Conservation (phyloP, 257 asterid species). For the Solanum raphanifolium region DNA sequence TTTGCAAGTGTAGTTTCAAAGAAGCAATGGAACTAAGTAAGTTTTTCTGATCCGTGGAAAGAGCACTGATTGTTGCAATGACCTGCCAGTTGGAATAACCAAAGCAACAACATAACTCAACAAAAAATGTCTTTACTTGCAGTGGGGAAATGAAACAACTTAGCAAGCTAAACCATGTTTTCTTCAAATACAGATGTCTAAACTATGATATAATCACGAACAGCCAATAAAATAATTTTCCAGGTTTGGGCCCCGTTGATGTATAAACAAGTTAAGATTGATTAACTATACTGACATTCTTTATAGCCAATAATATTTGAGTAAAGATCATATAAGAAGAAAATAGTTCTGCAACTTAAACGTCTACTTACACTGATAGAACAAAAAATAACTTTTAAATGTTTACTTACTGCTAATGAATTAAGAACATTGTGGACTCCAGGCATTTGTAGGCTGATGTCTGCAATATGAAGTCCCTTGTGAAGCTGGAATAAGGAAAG, state of each 20-base stretch:
- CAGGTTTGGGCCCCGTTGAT: background rate
- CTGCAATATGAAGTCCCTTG: conserved; percentile 15
- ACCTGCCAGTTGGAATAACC: conserved; percentile 10
- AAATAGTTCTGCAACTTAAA: background rate
- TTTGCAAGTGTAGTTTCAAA: conserved; percentile 14
- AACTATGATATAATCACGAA: background rate
- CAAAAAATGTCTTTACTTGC: background rate
- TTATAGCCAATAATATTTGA: background rate
- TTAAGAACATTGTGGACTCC: conserved; percentile 34
- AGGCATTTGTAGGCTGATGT: conserved; percentile 27
- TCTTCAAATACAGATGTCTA: background rate
- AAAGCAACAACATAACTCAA: background rate
- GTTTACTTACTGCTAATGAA: conserved; percentile 30
- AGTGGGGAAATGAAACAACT: background rate
- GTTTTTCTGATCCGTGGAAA: conserved; percentile 9
- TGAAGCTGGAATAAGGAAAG: conserved; percentile 6
- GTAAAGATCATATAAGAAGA: background rate
- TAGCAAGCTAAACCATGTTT: background rate
- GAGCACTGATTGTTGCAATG: conserved; percentile 18
- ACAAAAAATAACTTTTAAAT: background rate
- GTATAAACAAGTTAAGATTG: background rate
- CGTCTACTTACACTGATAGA: background rate
- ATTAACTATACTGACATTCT: background rate
- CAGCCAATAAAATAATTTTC: background rate
- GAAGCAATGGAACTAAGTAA: conserved; percentile 11